phyloP scores from a whole-genome alignment of 2,329 filamentous ascomycete species.

The Pseudogymnoascus sp. region DNA sequence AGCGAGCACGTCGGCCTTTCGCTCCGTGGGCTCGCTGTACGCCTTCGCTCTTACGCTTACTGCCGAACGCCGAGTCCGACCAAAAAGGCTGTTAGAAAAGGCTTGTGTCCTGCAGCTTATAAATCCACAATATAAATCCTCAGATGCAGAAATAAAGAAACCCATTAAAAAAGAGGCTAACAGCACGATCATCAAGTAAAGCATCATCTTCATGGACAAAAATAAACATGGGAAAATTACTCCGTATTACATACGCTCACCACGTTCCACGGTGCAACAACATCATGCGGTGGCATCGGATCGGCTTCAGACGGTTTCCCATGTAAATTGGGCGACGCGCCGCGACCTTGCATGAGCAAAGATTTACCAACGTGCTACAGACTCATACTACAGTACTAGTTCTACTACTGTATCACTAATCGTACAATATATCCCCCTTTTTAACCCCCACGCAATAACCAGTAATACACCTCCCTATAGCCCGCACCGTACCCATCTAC shows the following conservation, averaged over 20 bases:
- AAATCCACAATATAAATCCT: background rate
- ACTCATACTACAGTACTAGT: slow-evolving; percentile 2
- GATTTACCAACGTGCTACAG: background rate
- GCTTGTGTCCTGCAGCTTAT: background rate
- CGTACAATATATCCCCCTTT: background rate
- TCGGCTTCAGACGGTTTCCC: background rate
- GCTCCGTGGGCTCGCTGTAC: background rate
- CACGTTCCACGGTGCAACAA: background rate
- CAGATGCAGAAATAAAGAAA: background rate
- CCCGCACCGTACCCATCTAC: background rate
- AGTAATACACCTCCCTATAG: background rate
- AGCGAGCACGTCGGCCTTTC: background rate
- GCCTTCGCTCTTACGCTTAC: background rate
- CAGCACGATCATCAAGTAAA: background rate
- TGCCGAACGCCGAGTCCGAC: background rate
- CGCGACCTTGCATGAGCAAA: background rate
- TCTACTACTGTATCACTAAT: background rate
- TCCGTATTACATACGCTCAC: background rate
- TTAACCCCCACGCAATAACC: background rate
- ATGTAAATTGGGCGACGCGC: background rate
- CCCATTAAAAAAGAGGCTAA: background rate
- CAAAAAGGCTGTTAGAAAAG: background rate
- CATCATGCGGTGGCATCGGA: background rate
- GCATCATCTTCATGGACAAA: background rate
- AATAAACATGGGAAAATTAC: background rate